phyloP scores from a whole-genome alignment of 2,329 filamentous ascomycete genomes.

The Aspergillus neoniger region DNA sequence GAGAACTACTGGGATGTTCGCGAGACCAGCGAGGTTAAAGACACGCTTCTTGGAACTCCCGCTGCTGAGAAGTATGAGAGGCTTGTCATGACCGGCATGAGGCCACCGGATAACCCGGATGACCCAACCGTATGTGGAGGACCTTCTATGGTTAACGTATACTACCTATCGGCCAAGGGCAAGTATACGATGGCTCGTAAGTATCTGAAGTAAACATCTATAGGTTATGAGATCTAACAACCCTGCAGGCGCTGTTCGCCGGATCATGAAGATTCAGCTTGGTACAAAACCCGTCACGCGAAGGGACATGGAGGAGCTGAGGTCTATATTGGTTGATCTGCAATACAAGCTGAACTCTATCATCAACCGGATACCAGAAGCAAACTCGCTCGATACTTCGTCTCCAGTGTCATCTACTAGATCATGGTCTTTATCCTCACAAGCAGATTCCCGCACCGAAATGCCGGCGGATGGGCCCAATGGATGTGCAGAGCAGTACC shows the following conservation, averaged over 20 bases:
- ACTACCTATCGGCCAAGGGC: conserved; percentile 46
- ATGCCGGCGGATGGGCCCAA: conserved; percentile 40
- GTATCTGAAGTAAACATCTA: conserved; percentile 15
- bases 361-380: conserved; percentile 46
- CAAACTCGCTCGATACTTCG: conserved; percentile 24
- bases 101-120: conserved; percentile 44
- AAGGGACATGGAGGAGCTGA: conserved; percentile 48
- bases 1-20: conserved; percentile 53
- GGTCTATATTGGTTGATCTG: conserved; percentile 44
- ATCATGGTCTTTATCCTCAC: conserved; percentile 32
- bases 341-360: conserved; percentile 46
- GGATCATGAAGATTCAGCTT: conserved; percentile 47
- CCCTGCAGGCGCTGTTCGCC: conserved; percentile 42
- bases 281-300: conserved; percentile 47
- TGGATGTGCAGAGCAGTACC: conserved; percentile 46
- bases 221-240: neutral
- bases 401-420: conserved; percentile 22
- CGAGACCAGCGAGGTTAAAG: conserved; percentile 50
- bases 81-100: conserved; percentile 34
- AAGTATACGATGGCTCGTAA: conserved; percentile 50
- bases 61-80: conserved; percentile 41
- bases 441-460: conserved; percentile 27
- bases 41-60: conserved; percentile 43
- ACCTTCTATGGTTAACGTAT: conserved; percentile 45
- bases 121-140: conserved; percentile 44